Evolutionary conservation across 352 stramenopile species (phyloP).

Genomic region (Pythium apleroticum): DNA sequence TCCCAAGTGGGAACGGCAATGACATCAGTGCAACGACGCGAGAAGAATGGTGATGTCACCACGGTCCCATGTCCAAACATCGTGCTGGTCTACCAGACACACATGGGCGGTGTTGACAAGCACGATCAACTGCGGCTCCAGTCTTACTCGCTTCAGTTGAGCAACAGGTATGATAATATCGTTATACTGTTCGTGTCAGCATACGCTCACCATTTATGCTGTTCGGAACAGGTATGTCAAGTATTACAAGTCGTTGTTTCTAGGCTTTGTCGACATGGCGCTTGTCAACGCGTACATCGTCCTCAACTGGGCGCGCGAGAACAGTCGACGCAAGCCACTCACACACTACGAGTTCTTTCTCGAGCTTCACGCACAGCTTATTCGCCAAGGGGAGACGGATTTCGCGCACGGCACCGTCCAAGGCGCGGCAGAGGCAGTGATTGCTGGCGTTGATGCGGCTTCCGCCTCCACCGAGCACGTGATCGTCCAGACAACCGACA

Average conservation of each 20-base stretch:
- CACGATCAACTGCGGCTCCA: not conserved
- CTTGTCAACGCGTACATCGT: not conserved
- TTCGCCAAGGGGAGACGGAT: too few relatives aligned
- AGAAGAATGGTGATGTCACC: not conserved
- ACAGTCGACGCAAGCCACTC: too few relatives aligned
- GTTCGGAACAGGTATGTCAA: not conserved
- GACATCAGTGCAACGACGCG: not conserved
- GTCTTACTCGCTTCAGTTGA: not conserved
- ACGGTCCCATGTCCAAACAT: not conserved
- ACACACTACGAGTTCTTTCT: too few relatives aligned
- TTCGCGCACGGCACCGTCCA: too few relatives aligned
- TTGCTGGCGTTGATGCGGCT: too few relatives aligned
- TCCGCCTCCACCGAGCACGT: not conserved
- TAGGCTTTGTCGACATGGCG: not conserved
- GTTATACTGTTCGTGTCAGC: too few relatives aligned
- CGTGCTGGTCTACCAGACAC: not conserved
- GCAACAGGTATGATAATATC: not conserved
- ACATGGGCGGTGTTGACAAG: not conserved
- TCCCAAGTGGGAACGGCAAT: not conserved
- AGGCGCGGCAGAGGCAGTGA: too few relatives aligned
- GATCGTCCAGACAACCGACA: not conserved
- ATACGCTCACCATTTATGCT: too few relatives aligned
- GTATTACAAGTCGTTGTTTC: slow-evolving; percentile 2
- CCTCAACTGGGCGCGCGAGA: not conserved
- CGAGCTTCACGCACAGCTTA: too few relatives aligned